Evolutionary conservation across 2,329 filamentous ascomycete genomes (phyloP).

Genomic region (Phyllosticta capitalensis): DNA sequence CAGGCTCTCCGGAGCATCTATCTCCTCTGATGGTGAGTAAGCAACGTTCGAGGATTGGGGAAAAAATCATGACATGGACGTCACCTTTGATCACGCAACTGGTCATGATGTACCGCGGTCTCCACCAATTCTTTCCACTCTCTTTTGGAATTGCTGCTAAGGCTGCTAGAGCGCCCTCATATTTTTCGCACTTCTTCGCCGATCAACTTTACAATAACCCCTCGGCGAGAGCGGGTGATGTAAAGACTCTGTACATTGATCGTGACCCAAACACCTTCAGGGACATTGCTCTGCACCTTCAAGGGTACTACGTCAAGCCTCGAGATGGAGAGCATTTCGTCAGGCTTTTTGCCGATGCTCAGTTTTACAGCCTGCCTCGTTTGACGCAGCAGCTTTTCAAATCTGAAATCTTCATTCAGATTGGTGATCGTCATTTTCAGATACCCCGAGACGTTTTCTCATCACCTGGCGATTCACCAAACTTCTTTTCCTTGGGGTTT

Average conservation of each 20-base stretch:
- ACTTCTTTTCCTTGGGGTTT: conserved; percentile 91
- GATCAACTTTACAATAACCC: conserved; percentile 62
- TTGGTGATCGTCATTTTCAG: conserved; percentile 78
- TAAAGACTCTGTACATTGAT: conserved; percentile 89
- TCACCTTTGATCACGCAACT: neutral
- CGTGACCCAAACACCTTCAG: conserved; percentile 81
- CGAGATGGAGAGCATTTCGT: conserved; percentile 81
- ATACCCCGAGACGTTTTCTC: conserved; percentile 83
- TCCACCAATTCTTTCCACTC: neutral
- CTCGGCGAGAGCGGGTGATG: conserved; percentile 42
- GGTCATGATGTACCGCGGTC: neutral
- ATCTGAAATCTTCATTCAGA: conserved; percentile 83
- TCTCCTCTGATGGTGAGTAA: conserved; percentile 60
- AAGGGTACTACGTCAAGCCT: conserved; percentile 79
- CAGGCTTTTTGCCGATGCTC: conserved; percentile 84
- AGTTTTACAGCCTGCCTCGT: conserved; percentile 85
- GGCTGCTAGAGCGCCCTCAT: conserved; percentile 70
- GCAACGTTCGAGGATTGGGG: neutral
- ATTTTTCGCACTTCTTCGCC: conserved; percentile 90
- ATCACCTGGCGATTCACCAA: conserved; percentile 74
- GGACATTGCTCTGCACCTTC: conserved; percentile 82
- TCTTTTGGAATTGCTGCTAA: conserved; percentile 30
- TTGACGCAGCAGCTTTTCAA: conserved; percentile 86
- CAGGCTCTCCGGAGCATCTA: conserved; percentile 57
- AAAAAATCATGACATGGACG: neutral